These are phyloP conservation scores for Cytidiella melzeri DNA, from an alignment of 768 basidiomycete genomes.

Conservation along the genomic window DNA sequence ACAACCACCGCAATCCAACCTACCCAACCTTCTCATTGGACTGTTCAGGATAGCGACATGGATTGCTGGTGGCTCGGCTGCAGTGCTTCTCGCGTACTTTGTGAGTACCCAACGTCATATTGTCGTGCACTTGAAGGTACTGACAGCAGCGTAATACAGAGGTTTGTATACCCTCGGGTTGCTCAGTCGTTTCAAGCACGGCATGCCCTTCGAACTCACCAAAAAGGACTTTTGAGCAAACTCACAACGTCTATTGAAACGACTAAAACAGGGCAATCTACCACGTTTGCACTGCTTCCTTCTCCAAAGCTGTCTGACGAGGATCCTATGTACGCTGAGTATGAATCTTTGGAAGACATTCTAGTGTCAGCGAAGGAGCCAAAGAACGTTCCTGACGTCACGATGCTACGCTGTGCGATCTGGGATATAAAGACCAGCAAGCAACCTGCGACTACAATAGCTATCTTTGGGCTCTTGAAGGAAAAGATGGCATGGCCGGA, in stretches of 20 bases:
- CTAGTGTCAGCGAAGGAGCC: conserved; percentile 19
- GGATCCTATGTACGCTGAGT: conserved; percentile 35
- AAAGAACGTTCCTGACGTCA: conserved; percentile 39
- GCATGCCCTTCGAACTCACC: conserved; percentile 53
- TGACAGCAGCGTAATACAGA: conserved; percentile 32
- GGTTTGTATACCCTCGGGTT: conserved; percentile 64
- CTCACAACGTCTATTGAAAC: conserved; percentile 50
- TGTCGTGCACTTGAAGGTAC: too few relatives aligned
- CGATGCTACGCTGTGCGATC: conserved; percentile 60
- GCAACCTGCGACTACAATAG: conserved; percentile 45
- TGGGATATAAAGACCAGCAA: conserved; percentile 38
- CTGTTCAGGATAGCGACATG: conserved; percentile 55
- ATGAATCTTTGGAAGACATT: conserved; percentile 39
- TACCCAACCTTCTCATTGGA: conserved; percentile 62
- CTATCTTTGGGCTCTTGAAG: conserved; percentile 54
- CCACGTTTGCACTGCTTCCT: conserved; percentile 54
- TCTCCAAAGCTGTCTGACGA: conserved; percentile 47
- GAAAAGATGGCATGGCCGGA: conserved; percentile 52
- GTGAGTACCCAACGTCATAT: conserved; percentile 41
- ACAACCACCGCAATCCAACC: conserved; percentile 57
- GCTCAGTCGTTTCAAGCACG: conserved; percentile 54
- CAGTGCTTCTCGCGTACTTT: conserved; percentile 57
- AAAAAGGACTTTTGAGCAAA: conserved; percentile 46
- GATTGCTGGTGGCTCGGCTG: conserved; percentile 59
- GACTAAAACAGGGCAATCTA: conserved; percentile 49